Evolutionary conservation across 2,329 filamentous ascomycete species (phyloP).

Genomic region (Ophiostoma montium): DNA sequence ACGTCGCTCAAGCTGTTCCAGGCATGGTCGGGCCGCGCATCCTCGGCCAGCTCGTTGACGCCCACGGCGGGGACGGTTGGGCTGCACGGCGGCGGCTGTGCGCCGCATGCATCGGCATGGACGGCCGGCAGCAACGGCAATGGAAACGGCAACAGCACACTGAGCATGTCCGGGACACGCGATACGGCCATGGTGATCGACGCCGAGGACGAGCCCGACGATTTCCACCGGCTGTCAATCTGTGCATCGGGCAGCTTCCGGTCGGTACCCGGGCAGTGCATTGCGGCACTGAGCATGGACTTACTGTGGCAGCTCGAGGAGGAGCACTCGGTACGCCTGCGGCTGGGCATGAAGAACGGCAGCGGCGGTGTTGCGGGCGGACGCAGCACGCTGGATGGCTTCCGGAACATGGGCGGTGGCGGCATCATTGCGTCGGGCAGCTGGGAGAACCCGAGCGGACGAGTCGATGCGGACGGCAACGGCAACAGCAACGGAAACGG

Average conservation of each 20-base stretch:
- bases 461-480: not conserved
- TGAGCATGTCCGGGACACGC: not conserved
- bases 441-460: not conserved
- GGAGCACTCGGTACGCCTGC: too few relatives aligned
- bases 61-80: not conserved
- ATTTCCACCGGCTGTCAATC: constrained; percentile 26
- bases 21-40: constrained; percentile 13
- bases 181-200: constrained; percentile 3
- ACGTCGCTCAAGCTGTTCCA: constrained; percentile 20
- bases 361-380: not conserved
- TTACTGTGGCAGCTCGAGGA: too few relatives aligned
- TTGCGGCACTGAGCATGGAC: constrained; percentile 31
- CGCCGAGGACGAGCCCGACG: constrained; percentile 16
- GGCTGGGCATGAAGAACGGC: not conserved
- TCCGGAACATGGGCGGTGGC: not conserved
- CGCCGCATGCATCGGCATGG: not conserved
- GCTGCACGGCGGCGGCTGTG: not conserved
- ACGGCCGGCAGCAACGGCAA: not conserved
- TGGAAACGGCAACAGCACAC: too few relatives aligned
- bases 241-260: constrained; percentile 29
- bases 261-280: constrained; percentile 24
- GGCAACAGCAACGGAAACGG: too few relatives aligned
- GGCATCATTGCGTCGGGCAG: not conserved
- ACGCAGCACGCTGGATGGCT: not conserved
- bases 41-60: not conserved